These are phyloP conservation scores for Ceratocystis harringtonii DNA, from an alignment of 2,329 filamentous ascomycete species.

Conservation along the genomic window DNA sequence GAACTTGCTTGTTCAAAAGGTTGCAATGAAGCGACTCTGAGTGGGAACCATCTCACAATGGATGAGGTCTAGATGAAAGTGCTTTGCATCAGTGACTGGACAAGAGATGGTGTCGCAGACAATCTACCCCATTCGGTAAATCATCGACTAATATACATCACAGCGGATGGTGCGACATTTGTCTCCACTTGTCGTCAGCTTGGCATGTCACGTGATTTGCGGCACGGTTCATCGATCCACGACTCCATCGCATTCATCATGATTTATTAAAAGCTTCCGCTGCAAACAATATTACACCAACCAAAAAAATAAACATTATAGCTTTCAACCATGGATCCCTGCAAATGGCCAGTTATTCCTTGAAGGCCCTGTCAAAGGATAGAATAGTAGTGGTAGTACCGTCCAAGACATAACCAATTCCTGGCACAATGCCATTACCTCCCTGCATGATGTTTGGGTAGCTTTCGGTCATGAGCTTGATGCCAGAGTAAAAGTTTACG, in stretches of 20 bases:
- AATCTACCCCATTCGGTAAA: too few species aligned
- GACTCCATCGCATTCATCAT: too few species aligned
- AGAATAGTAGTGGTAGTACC: constrained; percentile 20
- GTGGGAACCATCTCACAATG: not conserved
- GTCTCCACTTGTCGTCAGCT: too few species aligned
- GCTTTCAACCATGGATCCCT: not conserved
- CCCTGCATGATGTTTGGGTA: constrained; percentile 36
- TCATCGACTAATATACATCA: too few species aligned
- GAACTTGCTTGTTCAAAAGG: not conserved
- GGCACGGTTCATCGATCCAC: too few species aligned
- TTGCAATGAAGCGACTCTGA: not conserved
- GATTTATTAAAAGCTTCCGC: not conserved
- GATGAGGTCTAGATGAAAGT: not conserved
- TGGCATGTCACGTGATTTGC: too few species aligned
- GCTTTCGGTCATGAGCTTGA: constrained; percentile 40
- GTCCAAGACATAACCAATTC: constrained; percentile 34
- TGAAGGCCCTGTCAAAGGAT: not conserved
- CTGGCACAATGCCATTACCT: constrained; percentile 34
- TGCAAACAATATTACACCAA: not conserved
- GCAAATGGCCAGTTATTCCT: not conserved
- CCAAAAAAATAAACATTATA: not conserved
- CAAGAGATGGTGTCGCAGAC: too few species aligned
- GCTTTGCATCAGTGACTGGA: too few species aligned
- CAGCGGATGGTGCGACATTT: too few species aligned
- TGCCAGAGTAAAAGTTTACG: constrained; percentile 37